These are phyloP conservation scores for Eleusine coracana DNA, from an alignment of 176 grass and related monocot species.

Conservation along the genomic window DNA sequence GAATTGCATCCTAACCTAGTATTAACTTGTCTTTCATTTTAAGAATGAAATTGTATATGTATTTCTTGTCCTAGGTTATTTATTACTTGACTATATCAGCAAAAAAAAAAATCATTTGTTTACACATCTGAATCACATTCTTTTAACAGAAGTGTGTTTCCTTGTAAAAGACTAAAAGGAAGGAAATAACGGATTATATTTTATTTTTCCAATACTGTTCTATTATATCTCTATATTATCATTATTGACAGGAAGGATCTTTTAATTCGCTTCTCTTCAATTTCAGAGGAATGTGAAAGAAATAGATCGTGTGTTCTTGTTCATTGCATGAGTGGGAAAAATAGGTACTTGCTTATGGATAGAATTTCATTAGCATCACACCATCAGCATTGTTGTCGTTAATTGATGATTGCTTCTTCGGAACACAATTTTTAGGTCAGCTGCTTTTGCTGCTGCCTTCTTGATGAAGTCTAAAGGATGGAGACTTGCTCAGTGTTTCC, in stretches of 20 bases:
- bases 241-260: slow-evolving; percentile 20
- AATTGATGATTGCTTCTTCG: slow-evolving; percentile 27
- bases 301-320: slow-evolving; percentile 62
- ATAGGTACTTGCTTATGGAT: slow-evolving; percentile 51
- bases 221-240: neutral
- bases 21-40: neutral
- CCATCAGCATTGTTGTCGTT: slow-evolving; percentile 29
- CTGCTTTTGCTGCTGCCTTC: slow-evolving; percentile 66
- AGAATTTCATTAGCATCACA: slow-evolving; percentile 7
- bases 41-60: neutral
- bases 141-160: slow-evolving; percentile 18
- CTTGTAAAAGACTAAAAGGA: neutral
- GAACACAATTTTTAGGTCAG: slow-evolving; percentile 58
- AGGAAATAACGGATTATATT: neutral
- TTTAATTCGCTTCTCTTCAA: slow-evolving; percentile 31
- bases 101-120: neutral
- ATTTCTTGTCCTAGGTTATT: neutral
- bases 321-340: slow-evolving; percentile 89
- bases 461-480: slow-evolving; percentile 80
- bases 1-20: neutral
- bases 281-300: slow-evolving; percentile 81
- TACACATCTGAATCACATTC: neutral
- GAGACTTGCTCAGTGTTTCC: slow-evolving; percentile 64
- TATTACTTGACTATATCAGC: neutral
- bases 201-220: slow-evolving; percentile 4